phyloP scores from a whole-genome alignment of 768 basidiomycete genomes.

The Megacollybia marginata region DNA sequence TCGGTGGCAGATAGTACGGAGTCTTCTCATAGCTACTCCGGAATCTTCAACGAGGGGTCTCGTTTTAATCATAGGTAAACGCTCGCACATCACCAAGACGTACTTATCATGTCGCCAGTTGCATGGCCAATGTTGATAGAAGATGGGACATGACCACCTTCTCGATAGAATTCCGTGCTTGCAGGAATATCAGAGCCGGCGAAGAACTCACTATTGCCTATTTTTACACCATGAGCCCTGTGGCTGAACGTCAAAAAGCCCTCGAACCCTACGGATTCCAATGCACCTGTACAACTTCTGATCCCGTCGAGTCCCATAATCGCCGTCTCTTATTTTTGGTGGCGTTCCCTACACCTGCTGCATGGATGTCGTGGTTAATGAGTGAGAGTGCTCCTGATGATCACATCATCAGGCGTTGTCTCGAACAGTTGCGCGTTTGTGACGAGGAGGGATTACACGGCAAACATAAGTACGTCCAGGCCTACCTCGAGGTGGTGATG shows the following conservation, averaged over 20 bases:
- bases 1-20: neutral
- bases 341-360: neutral
- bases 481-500: neutral
- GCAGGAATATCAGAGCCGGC: neutral
- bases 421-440: neutral
- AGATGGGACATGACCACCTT: neutral
- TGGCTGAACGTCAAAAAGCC: neutral
- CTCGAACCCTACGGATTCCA: neutral
- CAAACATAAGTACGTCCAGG: neutral
- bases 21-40: conserved; percentile 12
- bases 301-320: neutral
- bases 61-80: conserved; percentile 30
- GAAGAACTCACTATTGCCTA: neutral
- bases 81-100: neutral
- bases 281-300: neutral
- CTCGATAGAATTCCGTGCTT: neutral
- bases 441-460: neutral
- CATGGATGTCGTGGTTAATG: neutral
- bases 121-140: conserved; percentile 19
- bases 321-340: neutral
- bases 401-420: neutral
- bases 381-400: neutral
- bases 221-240: neutral
- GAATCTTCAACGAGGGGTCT: conserved; percentile 21
- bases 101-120: conserved; percentile 11